phyloP scores from a whole-genome alignment of 2,329 filamentous ascomycete species.

The Pleoardoris graminearum region DNA sequence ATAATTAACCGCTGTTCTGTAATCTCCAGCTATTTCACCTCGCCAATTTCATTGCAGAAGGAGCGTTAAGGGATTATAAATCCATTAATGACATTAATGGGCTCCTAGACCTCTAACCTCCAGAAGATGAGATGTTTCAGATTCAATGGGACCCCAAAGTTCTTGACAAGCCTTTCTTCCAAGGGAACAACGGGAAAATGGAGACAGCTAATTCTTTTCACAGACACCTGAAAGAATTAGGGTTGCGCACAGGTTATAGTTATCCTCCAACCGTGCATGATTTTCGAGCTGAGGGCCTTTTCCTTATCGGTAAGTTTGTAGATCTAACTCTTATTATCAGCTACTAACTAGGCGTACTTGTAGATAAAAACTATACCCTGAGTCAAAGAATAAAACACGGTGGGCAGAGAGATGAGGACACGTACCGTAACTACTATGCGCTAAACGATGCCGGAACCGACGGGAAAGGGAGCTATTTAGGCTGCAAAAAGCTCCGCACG shows the following conservation, averaged over 20 bases:
- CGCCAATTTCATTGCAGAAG: conserved; percentile 9
- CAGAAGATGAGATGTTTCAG: conserved; percentile 8
- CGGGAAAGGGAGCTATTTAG: background rate
- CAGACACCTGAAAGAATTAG: conserved; percentile 8
- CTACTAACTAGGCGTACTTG: too few species aligned
- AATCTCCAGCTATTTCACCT: conserved; percentile 11
- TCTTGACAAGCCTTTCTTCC: conserved; percentile 4
- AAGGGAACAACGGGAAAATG: conserved; percentile 6
- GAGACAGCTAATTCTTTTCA: background rate
- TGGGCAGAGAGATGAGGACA: background rate
- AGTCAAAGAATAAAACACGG: background rate
- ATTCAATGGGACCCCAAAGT: conserved; percentile 8
- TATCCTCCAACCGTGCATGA: conserved; percentile 10
- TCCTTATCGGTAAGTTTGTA: conserved; percentile 1
- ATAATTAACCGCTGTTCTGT: conserved; percentile 11
- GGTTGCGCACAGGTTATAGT: conserved; percentile 10
- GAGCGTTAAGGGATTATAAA: conserved; percentile 12
- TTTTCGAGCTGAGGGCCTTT: conserved; percentile 9
- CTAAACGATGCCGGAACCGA: background rate
- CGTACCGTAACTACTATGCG: background rate
- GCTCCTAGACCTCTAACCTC: conserved; percentile 9
- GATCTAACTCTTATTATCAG: too few species aligned
- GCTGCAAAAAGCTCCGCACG: background rate
- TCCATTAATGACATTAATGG: conserved; percentile 8
- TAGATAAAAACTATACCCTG: background rate